Evolutionary conservation across 345 rosid species (phyloP), one percentile per base, ranked within the genome.

Genomic region (Eucalyptus virginea): DNA sequence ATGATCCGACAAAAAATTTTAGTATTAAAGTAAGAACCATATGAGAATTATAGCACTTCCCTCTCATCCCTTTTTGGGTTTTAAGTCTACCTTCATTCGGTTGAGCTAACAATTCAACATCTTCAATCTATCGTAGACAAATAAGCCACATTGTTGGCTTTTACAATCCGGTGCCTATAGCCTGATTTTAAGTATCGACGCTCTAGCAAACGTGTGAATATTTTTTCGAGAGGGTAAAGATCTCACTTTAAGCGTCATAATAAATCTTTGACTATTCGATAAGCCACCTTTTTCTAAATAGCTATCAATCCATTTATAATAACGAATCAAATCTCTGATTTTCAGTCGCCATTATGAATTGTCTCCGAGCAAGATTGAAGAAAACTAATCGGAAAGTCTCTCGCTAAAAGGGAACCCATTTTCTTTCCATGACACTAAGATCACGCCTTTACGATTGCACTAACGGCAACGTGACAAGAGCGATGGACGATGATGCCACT

Each of bases 31-130:
- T 51, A 23, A 51, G 23, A 18, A 51, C 0, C 0, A 1, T 18
- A 51, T 18, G 2, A 18, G 17, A 54, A 1, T 54, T 21, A 54
- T 1, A 1, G 2, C 3, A 23, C 60, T 23, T 24, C 3, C 30
- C 13, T 5, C 7, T 69, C 7, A 5, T 32, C 6, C 42, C 2
- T 34, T 69, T 65, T 32, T n/a, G 8, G 19, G 2, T 0, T 8
- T 15, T 65, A 65, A 15, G 11, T 18, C 11, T 18, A 19, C 14
- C 37, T 34, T 69, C 24, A 10, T 10, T 69, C 2, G 2, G 13
- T 34, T 34, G 6, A 34, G 24, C 13, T 40, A 10, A 2, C 2
- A 1, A 34, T 69, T 19, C 44, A 6, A 69, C 44, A 18, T 69
- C 12, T 34, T 69, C 24, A 5, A 2, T 69, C 21, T 5, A 3